These are phyloP conservation scores for Pestalotiopsis sp. DNA, from an alignment of 2,329 filamentous ascomycete species.

Conservation along the genomic window DNA sequence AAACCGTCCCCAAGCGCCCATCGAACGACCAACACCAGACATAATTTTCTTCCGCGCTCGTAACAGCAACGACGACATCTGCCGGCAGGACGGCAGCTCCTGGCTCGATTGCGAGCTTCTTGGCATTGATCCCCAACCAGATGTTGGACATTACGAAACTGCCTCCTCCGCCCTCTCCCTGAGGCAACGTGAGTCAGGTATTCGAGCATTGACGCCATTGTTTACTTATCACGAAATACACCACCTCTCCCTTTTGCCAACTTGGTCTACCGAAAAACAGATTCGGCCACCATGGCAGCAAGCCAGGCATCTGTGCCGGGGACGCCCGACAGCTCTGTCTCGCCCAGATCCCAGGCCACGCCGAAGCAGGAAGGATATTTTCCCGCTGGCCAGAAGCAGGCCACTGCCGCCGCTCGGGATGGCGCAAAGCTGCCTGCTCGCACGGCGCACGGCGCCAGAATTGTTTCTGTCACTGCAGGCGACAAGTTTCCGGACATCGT, in stretches of 20 bases:
- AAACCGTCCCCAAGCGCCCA: background rate
- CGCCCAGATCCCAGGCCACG: constrained; percentile 29
- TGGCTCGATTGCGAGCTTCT: constrained; percentile 2
- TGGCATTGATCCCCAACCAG: constrained; percentile 22
- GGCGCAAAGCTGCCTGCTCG: background rate
- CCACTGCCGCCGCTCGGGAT: constrained; percentile 6
- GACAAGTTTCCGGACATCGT: constrained; percentile 12
- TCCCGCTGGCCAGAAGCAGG: constrained; percentile 20
- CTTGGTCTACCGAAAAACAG: background rate
- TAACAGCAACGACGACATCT: background rate
- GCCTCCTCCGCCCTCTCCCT: constrained; percentile 45
- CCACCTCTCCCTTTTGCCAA: background rate
- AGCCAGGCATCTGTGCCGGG: constrained; percentile 22
- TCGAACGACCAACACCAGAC: background rate
- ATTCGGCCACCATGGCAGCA: constrained; percentile 27
- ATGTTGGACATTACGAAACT: constrained; percentile 40
- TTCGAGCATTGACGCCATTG: constrained; percentile 21
- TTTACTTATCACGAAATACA: background rate
- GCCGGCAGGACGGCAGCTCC: background rate
- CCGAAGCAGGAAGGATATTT: constrained; percentile 31
- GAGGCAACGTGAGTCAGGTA: constrained; percentile 45
- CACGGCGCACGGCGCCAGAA: constrained; percentile 10
- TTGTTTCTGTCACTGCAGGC: constrained; percentile 12
- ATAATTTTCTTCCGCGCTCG: background rate
- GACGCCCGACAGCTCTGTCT: constrained; percentile 31